Base-by-base conservation (phyloP, 2,329 filamentous ascomycete genomes). In the Diplodia intermedia region DNA sequence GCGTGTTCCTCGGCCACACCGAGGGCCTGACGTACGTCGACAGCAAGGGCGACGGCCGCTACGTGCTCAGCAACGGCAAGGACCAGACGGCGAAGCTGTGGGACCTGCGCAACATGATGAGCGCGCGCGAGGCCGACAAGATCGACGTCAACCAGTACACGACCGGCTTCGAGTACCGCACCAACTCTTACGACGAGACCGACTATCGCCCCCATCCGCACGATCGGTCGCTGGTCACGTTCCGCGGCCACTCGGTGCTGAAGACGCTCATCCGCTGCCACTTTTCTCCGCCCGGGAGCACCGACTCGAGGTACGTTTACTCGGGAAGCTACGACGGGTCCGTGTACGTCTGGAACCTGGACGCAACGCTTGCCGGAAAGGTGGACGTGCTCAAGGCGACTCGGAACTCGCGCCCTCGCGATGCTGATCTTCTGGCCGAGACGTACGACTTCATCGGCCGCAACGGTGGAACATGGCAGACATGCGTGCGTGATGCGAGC, bases 71-170 rank as follows among this genome's bases (percentile, higher is more conserved):
- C 72, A 99, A 99, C 74, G 92, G 89, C 70, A 99, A 98, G 77
- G 95, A 99, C 76, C 95, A 98, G 79, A 94, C 90, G 52, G 97
- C 97, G 88, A 98, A 98, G 80, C 85, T 99, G 0, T 99, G 95
- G 95, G 95, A 99, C 78, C 78, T 97, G 67, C 86, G 94, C 63
- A 96, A 92, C 85, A 94, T 93, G 85, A 91, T 95, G 84, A 89
- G 89, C 5, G 90, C 90, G 0, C 85, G 89, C 40, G 82, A 85
- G 65, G 91, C 88, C 69, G 82, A 85, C 55, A 79, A 83, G 38
- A 81, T 89, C 65, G 83, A 89, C 69, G 84, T 86, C 4, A 80
- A 82, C n/a, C 79, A 82, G 50, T 83, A 86, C 73, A 87, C 86
- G 0, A 87, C 85, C 54, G 83, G 86, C 69, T 94, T 92, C 75